Conservation (phyloP, 2,329 filamentous ascomycete genomes). For the Penicillium sp. region DNA sequence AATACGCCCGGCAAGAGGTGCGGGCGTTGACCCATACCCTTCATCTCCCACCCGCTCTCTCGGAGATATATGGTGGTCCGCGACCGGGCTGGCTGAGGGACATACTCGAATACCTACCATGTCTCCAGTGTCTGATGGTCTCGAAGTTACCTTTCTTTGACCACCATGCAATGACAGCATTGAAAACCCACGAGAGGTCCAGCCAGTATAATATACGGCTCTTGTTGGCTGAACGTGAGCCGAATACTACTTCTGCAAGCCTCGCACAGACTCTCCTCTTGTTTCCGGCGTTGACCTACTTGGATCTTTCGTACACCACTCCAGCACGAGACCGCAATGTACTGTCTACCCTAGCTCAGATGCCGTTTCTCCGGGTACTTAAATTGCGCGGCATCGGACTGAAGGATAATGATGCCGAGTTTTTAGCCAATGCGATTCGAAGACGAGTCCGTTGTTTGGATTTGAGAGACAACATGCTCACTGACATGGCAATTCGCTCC, state of each 20-base stretch:
- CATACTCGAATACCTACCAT: constrained; percentile 56
- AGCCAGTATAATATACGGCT: constrained; percentile 51
- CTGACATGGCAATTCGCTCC: constrained; percentile 53
- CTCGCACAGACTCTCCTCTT: constrained; percentile 52
- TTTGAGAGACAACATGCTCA: constrained; percentile 56
- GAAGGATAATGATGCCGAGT: constrained; percentile 52
- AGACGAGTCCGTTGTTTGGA: constrained; percentile 56
- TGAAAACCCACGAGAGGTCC: constrained; percentile 36
- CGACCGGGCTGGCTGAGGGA: constrained; percentile 59
- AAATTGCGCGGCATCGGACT: constrained; percentile 56
- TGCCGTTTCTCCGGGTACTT: constrained; percentile 55
- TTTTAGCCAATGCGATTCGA: constrained; percentile 53
- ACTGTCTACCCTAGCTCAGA: constrained; percentile 45
- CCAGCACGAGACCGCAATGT: constrained; percentile 51
- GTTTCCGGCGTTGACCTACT: constrained; percentile 56
- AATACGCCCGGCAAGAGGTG: constrained; percentile 52
- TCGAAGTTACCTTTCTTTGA: constrained; percentile 61
- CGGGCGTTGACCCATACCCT: constrained; percentile 60
- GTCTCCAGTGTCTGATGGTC: constrained; percentile 59
- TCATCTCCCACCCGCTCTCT: constrained; percentile 59
- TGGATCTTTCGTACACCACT: constrained; percentile 57
- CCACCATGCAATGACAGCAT: constrained; percentile 54
- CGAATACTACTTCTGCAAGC: constrained; percentile 57
- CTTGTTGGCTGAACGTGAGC: constrained; percentile 56
- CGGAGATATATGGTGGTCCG: constrained; percentile 60